Percentiles rank a stretch among this genome's conserved stretches.
Evolutionary conservation across 2,329 filamentous ascomycete species (phyloP).

Genomic region (Amesomyces nigricolor): DNA sequence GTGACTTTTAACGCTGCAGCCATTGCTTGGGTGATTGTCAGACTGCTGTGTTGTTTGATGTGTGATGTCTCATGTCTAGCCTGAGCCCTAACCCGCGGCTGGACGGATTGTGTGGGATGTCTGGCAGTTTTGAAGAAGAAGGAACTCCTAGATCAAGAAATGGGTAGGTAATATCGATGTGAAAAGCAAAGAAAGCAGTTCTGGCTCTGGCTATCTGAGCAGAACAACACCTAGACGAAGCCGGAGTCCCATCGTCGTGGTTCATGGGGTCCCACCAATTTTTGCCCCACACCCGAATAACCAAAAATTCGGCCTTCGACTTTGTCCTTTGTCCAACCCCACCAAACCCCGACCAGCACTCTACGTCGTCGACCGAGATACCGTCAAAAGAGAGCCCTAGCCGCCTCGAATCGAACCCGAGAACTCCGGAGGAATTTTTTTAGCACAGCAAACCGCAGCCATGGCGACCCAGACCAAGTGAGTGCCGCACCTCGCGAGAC

Average conservation of each 20-base stretch:
- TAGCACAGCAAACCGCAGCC: conserved; percentile 12
- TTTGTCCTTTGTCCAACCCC: conserved; percentile 17
- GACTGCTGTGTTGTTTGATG: too few relatives aligned
- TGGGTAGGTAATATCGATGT: too few relatives aligned
- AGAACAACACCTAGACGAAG: too few relatives aligned
- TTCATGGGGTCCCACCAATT: conserved; percentile 14
- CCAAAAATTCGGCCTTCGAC: conserved; percentile 22
- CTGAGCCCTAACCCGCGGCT: too few relatives aligned
- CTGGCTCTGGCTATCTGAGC: too few relatives aligned
- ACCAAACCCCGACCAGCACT: conserved; percentile 18
- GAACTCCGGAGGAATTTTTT: not conserved
- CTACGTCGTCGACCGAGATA: conserved; percentile 2
- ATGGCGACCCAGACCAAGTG: conserved; percentile 26
- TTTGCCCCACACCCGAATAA: conserved; percentile 26
- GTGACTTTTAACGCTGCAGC: not conserved
- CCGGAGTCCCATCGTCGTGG: too few relatives aligned
- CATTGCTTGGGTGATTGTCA: too few relatives aligned
- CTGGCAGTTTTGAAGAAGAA: too few relatives aligned
- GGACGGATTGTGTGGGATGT: too few relatives aligned
- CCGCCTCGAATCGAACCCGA: not conserved
- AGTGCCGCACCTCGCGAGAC: not conserved
- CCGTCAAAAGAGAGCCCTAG: not conserved
- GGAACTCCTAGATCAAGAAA: too few relatives aligned
- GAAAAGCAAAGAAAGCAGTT: too few relatives aligned
- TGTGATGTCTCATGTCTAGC: too few relatives aligned